Base-by-base conservation (phyloP, 1,284 basidiomycete species). In the Moesziomyces sp. region DNA sequence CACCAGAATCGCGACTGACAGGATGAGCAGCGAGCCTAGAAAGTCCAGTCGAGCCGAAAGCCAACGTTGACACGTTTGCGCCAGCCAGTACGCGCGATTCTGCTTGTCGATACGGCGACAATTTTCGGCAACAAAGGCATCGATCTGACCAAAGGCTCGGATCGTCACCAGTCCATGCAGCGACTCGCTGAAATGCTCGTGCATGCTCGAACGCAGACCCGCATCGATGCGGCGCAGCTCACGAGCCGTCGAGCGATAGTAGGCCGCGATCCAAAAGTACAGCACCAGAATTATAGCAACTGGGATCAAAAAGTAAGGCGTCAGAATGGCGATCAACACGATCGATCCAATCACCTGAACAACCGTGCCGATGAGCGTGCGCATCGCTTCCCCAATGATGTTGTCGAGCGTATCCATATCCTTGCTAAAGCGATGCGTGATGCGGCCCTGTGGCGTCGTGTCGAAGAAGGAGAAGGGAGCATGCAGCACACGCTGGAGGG, bases 11-110 rank as follows among this genome's bases (percentile, higher is more conserved):
- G 92, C 89, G 46, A 95, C 92, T 19, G 73, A 57, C 48, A 74
- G 40, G 68, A 89, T 86, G 42, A 97, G 85, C 16, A 91, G 63
- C 3, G 89, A 88, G 40, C 94, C 93, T 46, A 96, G 87, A 70
- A 92, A 89, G 84, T 96, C 94, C 43, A 97, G 87, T 23, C 94
- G 90, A 45, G 95, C 89, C 56, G 84, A 81, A 66, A 78, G 72
- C 63, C 82, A 83, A 23, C 47, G 38, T 23, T 75, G 72, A 33
- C 68, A 71, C 1, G 73, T 61, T 38, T 68, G 58, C 8, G 75
- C 66, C 1, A 77, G 63, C 57, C 68, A 77, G 58, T 77, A 77
- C 21, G 75, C 74, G 9, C 68, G 55, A 21, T 74, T 74, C 46
- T 70, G 64, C 46, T 56, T 50, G 42, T 69, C 71, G 46, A 69